Base-by-base conservation (phyloP, 805 yeast species). In the Yarrowia sp. region DNA sequence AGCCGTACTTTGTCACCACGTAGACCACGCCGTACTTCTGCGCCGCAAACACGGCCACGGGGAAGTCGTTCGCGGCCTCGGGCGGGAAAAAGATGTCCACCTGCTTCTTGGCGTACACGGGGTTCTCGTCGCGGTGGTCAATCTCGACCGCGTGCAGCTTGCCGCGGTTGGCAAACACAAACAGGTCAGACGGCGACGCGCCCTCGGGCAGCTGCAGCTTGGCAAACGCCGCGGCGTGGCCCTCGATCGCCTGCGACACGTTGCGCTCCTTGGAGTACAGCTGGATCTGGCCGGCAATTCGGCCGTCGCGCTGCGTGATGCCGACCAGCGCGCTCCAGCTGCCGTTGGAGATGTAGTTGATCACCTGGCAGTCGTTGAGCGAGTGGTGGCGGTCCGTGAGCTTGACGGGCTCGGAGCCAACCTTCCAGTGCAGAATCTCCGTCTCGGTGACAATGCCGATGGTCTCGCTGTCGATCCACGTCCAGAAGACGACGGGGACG, bases 251-350 rank as follows among this genome's bases (percentile, higher is more conserved):
- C 77, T 94, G 99, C 13, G 97, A 92, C 38, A 93, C 89, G 71
- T 88, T 88, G 77, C 98, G 86, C 61, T 86, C 84, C 73, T 87
- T 88, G 64, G 96, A 88, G 76, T 79, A 94, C 65, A 94, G 83
- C 78, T 94, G 99, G 73, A 93, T 88, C 76, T 90, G 96, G 72
- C 99, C 99, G 32, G 90, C 97, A 68, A 94, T 90, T 70, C 96
- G 84, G 66, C 96, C 96, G 68, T 87, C 87, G 72, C 90, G 97
- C 76, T 91, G 97, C 32, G 96, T 86, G 70, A 94, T 91, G 69
- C 99, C 99, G 65, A 90, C 90, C 63, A 92, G 82, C 21, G 97
- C 97, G 74, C 90, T 87, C 99, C 99, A 94, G 70, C 88, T 87
- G 22, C 83, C 81, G 72, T 90, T 96, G 65, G 91, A 85, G 39